phyloP scores from a whole-genome alignment of 306 rosid species.

The Quercus robur region DNA sequence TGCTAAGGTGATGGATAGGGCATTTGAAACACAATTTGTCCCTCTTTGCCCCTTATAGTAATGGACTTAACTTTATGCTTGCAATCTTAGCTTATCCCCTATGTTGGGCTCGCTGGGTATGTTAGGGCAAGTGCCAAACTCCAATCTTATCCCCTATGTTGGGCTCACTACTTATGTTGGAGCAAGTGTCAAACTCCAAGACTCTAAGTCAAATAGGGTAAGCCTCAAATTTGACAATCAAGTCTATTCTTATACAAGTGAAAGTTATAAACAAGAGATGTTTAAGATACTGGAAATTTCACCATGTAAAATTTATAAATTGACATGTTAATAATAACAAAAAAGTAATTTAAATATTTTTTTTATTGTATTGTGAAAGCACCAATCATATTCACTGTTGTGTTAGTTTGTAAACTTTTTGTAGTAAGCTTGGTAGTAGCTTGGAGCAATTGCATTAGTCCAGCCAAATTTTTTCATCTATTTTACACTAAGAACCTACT shows the following conservation, averaged over 20 bases:
- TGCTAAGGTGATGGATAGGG: slow-evolving; percentile 45
- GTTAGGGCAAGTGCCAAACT: slow-evolving; percentile 69
- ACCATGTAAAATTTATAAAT: too few species aligned
- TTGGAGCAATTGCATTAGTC: too few species aligned
- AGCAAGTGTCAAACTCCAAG: slow-evolving; percentile 48
- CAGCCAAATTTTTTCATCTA: too few species aligned
- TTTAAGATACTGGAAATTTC: too few species aligned
- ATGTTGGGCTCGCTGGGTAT: slow-evolving; percentile 88
- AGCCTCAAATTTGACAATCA: background rate
- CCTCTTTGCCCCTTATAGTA: slow-evolving; percentile 83
- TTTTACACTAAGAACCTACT: too few species aligned
- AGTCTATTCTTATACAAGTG: background rate
- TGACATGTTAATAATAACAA: too few species aligned
- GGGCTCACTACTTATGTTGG: slow-evolving; percentile 95
- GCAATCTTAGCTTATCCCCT: slow-evolving; percentile 71
- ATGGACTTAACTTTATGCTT: slow-evolving; percentile 50
- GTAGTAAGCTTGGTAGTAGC: too few species aligned
- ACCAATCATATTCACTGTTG: too few species aligned
- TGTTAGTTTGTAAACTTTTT: too few species aligned
- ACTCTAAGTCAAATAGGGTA: slow-evolving; percentile 38
- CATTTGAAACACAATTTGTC: slow-evolving; percentile 36
- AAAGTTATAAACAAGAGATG: background rate
- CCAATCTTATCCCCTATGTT: slow-evolving; percentile 74
- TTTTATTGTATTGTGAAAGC: too few species aligned
- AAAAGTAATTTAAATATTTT: too few species aligned